Evolutionary conservation across 2,329 filamentous ascomycete species (phyloP).

Genomic region (Ophiostoma piceae): DNA sequence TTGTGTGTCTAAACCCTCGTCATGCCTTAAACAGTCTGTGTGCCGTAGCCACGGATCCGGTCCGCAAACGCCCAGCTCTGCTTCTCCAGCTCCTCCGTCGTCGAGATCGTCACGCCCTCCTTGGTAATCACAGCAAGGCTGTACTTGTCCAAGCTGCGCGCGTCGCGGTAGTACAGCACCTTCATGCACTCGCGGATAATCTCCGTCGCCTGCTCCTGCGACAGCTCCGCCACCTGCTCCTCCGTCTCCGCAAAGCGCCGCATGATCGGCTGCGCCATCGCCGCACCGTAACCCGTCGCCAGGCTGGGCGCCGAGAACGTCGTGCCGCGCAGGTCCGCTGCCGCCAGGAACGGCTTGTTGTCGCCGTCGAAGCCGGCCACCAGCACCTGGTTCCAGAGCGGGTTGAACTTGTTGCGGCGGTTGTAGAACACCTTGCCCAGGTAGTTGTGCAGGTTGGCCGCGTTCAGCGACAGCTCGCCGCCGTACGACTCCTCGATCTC

Average conservation of each 20-base stretch:
- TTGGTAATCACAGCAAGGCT: constrained; percentile 85
- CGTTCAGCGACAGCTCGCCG: constrained; percentile 57
- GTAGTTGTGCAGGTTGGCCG: constrained; percentile 94
- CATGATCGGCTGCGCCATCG: constrained; percentile 89
- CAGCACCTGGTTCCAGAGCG: constrained; percentile 92
- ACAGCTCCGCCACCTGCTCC: constrained; percentile 64
- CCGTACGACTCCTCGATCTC: constrained; percentile 86
- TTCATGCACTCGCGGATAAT: constrained; percentile 94
- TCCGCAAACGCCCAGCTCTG: constrained; percentile 99
- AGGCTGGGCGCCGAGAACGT: constrained; percentile 84
- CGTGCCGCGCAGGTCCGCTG: constrained; percentile 85
- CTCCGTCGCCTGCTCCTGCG: constrained; percentile 70
- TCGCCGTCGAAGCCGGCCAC: constrained; percentile 82
- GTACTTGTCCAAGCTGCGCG: constrained; percentile 84
- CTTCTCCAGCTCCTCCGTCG: constrained; percentile 81
- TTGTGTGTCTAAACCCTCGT: background rate
- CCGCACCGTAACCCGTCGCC: constrained; percentile 88
- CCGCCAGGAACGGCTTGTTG: constrained; percentile 80
- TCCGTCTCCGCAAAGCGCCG: constrained; percentile 80
- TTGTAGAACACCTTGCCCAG: constrained; percentile 93
- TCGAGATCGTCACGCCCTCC: constrained; percentile 78
- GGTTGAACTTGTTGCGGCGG: constrained; percentile 91
- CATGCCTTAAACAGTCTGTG: constrained; percentile 58
- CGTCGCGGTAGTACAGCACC: constrained; percentile 95
- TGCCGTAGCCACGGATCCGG: constrained; percentile 89